A percentile compares a stretch with the other conserved stretches of the same genome.
These are phyloP conservation scores for Thalassiosira oceanica DNA, from an alignment of 352 stramenopile genomes.

Conservation along the genomic window DNA sequence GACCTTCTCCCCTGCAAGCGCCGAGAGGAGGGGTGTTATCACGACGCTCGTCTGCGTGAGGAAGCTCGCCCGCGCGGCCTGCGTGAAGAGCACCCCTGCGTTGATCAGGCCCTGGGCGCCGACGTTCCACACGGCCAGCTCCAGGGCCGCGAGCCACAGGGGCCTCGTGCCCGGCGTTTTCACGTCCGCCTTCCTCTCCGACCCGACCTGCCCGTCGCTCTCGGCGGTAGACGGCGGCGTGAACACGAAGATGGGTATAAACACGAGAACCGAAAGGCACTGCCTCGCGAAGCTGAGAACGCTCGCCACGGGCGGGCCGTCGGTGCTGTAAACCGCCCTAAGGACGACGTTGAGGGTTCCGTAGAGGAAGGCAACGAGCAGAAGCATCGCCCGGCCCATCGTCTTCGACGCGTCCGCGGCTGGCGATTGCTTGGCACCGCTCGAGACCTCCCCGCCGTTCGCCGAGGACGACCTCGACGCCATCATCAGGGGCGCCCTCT, in stretches of 20 bases:
- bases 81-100: slow-evolving; percentile 49
- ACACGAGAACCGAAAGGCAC: slow-evolving; percentile 45
- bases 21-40: slow-evolving; percentile 60
- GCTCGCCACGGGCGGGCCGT: slow-evolving; percentile 25
- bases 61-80: slow-evolving; percentile 54
- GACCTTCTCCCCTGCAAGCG: slow-evolving; percentile 44
- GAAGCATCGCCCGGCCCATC: slow-evolving; percentile 33
- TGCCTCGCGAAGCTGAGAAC: slow-evolving; percentile 43
- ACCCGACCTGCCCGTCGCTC: not conserved
- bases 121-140: slow-evolving; percentile 69
- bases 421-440: too few relatives aligned
- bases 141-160: slow-evolving; percentile 44
- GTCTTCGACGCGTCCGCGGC: too few relatives aligned
- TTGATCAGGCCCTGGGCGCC: slow-evolving; percentile 62
- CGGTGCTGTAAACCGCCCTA: slow-evolving; percentile 37
- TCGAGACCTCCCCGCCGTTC: too few relatives aligned
- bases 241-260: slow-evolving; percentile 45
- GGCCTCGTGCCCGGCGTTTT: too few relatives aligned
- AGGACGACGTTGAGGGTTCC: slow-evolving; percentile 52
- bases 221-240: not conserved
- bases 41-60: slow-evolving; percentile 69
- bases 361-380: slow-evolving; percentile 50
- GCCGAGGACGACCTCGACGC: too few relatives aligned
- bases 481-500: too few relatives aligned
- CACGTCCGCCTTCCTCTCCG: not conserved